Evolutionary conservation across 495 filamentous ascomycete genomes (phyloP), one percentile per base, ranked within the genome.

Genomic region (Lichenothelia convexa): DNA sequence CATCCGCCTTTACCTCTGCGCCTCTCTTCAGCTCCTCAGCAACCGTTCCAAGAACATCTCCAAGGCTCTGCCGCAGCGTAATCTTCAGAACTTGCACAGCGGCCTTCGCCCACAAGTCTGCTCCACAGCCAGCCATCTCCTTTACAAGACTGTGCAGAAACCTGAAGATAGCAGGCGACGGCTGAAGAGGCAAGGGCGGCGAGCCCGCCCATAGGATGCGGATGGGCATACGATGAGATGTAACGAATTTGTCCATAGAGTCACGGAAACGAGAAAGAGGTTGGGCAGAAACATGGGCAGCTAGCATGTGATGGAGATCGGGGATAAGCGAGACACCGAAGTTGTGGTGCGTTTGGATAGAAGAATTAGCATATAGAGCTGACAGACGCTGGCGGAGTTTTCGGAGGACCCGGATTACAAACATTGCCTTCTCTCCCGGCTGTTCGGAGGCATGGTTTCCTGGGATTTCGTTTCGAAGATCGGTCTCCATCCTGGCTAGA

Each of bases 21-120:
- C n/a, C n/a, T n/a, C n/a, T n/a, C n/a, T n/a, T n/a, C n/a, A n/a
- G n/a, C n/a, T n/a, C n/a, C n/a, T n/a, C n/a, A n/a, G n/a, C n/a
- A n/a, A n/a, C n/a, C n/a, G n/a, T n/a, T n/a, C n/a, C n/a, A n/a
- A n/a, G n/a, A n/a, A n/a, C n/a, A n/a, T n/a, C n/a, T n/a, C n/a
- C n/a, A n/a, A n/a, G n/a, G n/a, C n/a, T n/a, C n/a, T n/a, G n/a
- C n/a, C n/a, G n/a, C n/a, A n/a, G n/a, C n/a, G n/a, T n/a, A n/a
- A 12, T 12, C 57, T 87, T 91, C 30, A 95, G 46, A 2, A 61
- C 59, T 6, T 46, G 44, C 0, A 84, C 68, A 0, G 79, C 79
- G 2, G 63, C 67, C 2, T 72, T 67, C 38, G 75, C 86, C 89
- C 89, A 97, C 6, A 95, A 52, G 46, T 95, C 89, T 21, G 60